A percentile compares a stretch with the other conserved stretches of the same genome.
phyloP scores from a whole-genome alignment of 345 rosid species.

The Anastatica hierochuntica region DNA sequence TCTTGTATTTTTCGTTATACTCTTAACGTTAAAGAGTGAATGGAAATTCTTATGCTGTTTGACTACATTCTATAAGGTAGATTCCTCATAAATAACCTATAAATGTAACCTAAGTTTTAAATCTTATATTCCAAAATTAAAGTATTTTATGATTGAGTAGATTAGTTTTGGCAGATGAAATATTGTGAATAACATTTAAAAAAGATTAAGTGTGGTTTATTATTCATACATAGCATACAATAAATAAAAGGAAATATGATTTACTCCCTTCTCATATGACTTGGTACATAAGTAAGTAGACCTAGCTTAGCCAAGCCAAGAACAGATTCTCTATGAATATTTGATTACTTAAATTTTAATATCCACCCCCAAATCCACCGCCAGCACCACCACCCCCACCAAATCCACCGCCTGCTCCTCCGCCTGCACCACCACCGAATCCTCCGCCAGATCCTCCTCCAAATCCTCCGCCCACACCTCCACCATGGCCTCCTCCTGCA shows the following conservation, averaged over 20 bases:
- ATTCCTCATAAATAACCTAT: constrained; percentile 1
- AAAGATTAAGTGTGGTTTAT: background rate
- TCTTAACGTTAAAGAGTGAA: constrained; percentile 4
- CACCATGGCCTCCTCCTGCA: background rate
- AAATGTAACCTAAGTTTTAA: constrained; percentile 10
- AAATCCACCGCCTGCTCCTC: constrained; percentile 8
- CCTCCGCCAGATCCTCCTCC: background rate
- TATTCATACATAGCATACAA: constrained; percentile 1
- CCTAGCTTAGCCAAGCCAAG: constrained; percentile 13
- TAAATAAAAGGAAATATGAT: background rate
- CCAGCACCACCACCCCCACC: constrained; percentile 12
- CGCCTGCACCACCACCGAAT: constrained; percentile 12
- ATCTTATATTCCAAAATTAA: background rate
- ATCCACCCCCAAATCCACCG: constrained; percentile 22
- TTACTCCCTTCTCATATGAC: constrained; percentile 5
- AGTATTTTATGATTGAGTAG: background rate
- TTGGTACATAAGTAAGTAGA: constrained; percentile 14
- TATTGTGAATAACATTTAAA: background rate
- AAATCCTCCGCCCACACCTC: background rate
- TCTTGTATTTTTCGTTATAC: background rate
- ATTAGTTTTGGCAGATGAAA: background rate
- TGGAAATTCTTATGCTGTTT: constrained; percentile 19
- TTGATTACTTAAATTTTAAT: constrained; percentile 1
- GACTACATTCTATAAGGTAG: constrained; percentile 4
- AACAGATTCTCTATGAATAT: background rate